phyloP scores from a whole-genome alignment of 2,329 filamentous ascomycete genomes.

The Didymella pomorum region DNA sequence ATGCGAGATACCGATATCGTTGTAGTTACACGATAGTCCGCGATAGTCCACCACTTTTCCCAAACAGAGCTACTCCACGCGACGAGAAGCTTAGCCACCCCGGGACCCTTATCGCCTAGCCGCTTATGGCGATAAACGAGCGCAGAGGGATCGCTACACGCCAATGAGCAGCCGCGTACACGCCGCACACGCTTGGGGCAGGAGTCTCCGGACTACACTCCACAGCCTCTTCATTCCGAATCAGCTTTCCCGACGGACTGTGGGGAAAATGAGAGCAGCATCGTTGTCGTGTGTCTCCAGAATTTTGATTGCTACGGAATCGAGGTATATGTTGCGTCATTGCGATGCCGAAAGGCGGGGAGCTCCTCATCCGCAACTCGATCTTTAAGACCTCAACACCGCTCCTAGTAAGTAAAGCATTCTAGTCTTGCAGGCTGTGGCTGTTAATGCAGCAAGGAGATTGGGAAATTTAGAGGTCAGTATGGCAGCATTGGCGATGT shows the following conservation, averaged over 20 bases:
- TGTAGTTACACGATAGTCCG: conserved; percentile 3
- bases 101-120: conserved; percentile 19
- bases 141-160: conserved; percentile 9
- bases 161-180: conserved; percentile 3
- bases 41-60: conserved; percentile 4
- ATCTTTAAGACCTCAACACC: no score
- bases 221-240: conserved; percentile 1
- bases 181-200: conserved; percentile 17
- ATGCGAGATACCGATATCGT: conserved; percentile 2
- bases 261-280: neutral
- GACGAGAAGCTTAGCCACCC: conserved; percentile 17
- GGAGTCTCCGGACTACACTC: neutral
- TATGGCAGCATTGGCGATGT: no score
- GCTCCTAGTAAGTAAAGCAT: no score
- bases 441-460: no score
- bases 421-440: no score
- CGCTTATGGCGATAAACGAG: neutral
- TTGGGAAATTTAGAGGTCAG: no score
- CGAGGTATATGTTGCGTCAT: neutral
- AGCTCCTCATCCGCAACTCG: no score
- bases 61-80: conserved; percentile 21
- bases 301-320: neutral
- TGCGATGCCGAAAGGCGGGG: neutral
- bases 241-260: conserved; percentile 10
- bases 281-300: neutral